phyloP scores from a whole-genome alignment of 129 eudicot species.

The Escallonia rubra region DNA sequence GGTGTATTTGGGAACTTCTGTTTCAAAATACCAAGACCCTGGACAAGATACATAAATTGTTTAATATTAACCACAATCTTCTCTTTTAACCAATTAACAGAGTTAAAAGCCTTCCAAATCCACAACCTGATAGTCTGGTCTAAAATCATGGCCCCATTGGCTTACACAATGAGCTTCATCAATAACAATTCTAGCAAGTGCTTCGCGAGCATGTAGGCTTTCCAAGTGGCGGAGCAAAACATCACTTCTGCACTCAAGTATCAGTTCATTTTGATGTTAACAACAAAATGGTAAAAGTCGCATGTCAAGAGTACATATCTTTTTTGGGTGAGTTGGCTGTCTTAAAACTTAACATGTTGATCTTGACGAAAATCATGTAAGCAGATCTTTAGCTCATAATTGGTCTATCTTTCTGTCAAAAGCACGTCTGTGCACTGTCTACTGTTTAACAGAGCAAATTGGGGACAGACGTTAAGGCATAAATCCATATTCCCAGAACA shows the following conservation, averaged over 20 bases:
- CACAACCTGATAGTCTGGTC: slow-evolving; percentile 97
- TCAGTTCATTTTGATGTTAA: slow-evolving; percentile 14
- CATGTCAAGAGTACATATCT: neutral
- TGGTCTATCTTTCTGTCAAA: no score
- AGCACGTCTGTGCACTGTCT: no score
- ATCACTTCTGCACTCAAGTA: slow-evolving; percentile 73
- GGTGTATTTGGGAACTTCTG: slow-evolving; percentile 90
- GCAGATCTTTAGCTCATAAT: neutral
- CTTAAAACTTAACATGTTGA: neutral
- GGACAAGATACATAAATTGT: slow-evolving; percentile 17
- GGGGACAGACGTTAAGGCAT: no score
- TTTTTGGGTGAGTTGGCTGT: no score
- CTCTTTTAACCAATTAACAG: slow-evolving; percentile 1
- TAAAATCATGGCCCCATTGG: slow-evolving; percentile 99
- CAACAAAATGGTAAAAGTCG: slow-evolving; percentile 1
- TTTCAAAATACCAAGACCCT: slow-evolving; percentile 98
- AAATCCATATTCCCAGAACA: no score
- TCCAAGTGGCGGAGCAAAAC: slow-evolving; percentile 77
- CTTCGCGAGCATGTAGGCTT: slow-evolving; percentile 62
- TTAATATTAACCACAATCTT: slow-evolving; percentile 9
- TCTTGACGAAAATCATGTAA: neutral
- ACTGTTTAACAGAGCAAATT: no score
- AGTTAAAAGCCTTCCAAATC: slow-evolving; percentile 12
- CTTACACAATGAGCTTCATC: slow-evolving; percentile 99
- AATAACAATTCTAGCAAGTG: slow-evolving; percentile 81